A percentile compares a stretch with the other conserved stretches of the same genome.
phyloP scores from a whole-genome alignment of 2,329 filamentous ascomycete genomes.

The Penicillium brasilianum region DNA sequence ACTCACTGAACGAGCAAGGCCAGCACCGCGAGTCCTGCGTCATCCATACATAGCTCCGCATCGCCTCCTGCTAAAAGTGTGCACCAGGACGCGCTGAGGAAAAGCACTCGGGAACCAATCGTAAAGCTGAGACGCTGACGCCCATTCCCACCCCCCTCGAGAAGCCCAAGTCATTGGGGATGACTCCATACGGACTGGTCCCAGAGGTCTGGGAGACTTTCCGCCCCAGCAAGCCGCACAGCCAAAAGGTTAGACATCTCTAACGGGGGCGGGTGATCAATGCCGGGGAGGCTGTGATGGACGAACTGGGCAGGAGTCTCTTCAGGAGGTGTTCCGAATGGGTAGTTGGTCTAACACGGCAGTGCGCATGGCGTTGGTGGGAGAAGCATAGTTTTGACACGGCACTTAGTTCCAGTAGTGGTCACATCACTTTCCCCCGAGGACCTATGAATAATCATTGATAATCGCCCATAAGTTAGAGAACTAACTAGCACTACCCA shows the following conservation, averaged over 20 bases:
- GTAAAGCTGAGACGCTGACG: not conserved
- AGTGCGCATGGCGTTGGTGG: too few relatives aligned
- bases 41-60: not conserved
- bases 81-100: conserved; percentile 9
- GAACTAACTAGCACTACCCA: not conserved
- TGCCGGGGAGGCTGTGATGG: not conserved
- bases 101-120: conserved; percentile 2
- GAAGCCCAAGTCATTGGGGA: not conserved
- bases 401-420: too few relatives aligned
- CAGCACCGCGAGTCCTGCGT: not conserved
- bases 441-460: not conserved
- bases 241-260: not conserved
- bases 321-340: conserved; percentile 1
- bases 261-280: not conserved
- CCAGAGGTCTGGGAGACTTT: conserved; percentile 4
- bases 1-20: too few relatives aligned
- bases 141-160: not conserved
- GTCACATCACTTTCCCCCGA: too few relatives aligned
- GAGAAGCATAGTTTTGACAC: too few relatives aligned
- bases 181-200: not conserved
- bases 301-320: conserved; percentile 2
- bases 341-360: not conserved
- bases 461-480: not conserved
- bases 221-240: not conserved
- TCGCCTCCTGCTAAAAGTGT: not conserved